Conservation (phyloP, 306 rosid species). For the Acacia crassicarpa region DNA sequence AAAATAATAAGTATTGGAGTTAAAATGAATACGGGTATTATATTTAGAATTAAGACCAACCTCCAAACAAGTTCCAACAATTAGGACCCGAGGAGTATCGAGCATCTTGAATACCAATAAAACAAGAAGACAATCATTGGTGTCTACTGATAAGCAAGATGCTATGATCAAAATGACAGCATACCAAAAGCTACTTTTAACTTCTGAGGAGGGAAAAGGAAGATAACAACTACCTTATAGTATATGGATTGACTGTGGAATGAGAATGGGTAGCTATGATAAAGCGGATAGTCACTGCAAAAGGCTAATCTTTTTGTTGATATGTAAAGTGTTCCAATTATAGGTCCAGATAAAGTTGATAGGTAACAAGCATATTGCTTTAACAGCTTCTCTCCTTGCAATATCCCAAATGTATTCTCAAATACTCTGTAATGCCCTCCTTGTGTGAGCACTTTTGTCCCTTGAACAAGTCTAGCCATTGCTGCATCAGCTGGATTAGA, state of each 20-base stretch:
- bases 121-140: background rate
- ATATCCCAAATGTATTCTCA: slow-evolving; percentile 50
- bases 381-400: slow-evolving; percentile 62
- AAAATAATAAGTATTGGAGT: background rate
- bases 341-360: slow-evolving; percentile 64
- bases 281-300: slow-evolving; percentile 68
- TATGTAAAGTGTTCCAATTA: slow-evolving; percentile 64
- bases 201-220: background rate
- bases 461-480: slow-evolving; percentile 62
- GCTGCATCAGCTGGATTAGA: slow-evolving; percentile 70
- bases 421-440: slow-evolving; percentile 69
- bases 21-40: too few relatives aligned
- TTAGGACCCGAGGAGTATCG: background rate
- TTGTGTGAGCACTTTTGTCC: slow-evolving; percentile 57
- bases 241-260: slow-evolving; percentile 41
- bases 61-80: background rate
- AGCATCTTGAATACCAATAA: background rate
- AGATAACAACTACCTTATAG: slow-evolving; percentile 59
- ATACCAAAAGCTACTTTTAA: background rate
- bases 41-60: too few relatives aligned
- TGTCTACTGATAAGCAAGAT: background rate
- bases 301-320: slow-evolving; percentile 69
- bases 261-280: slow-evolving; percentile 45
- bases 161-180: background rate
- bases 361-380: slow-evolving; percentile 65